phyloP scores from a whole-genome alignment of 1,139 yeast genomes.

The Debaryomycetaceae sp. region DNA sequence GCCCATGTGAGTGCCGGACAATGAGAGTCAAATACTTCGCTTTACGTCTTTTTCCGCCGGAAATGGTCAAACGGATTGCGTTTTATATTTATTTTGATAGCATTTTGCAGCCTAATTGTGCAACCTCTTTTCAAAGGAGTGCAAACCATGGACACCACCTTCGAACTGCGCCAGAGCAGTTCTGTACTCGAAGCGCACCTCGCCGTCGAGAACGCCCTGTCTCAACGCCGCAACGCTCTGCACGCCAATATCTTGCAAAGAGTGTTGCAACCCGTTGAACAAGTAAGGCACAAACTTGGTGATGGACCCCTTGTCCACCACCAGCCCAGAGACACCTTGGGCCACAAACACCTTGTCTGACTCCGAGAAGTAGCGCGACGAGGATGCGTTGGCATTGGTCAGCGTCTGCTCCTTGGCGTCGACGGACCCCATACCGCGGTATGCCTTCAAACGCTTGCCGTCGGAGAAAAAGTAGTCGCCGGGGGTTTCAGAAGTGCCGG shows the following conservation, averaged over 20 bases:
- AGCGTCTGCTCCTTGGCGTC: slow-evolving; percentile 98
- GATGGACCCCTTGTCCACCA: slow-evolving; percentile 93
- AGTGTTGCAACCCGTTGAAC: slow-evolving; percentile 94
- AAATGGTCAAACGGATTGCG: too few relatives aligned
- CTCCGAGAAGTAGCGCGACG: slow-evolving; percentile 97
- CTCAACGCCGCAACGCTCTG: slow-evolving; percentile 62
- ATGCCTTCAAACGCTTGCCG: slow-evolving; percentile 94
- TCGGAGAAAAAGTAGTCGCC: slow-evolving; percentile 97
- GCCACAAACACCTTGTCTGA: slow-evolving; percentile 94
- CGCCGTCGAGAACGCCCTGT: slow-evolving; percentile 58
- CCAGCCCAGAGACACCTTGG: slow-evolving; percentile 98
- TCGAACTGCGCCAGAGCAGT: slow-evolving; percentile 98
- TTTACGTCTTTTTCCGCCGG: too few relatives aligned
- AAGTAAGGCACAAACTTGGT: slow-evolving; percentile 91
- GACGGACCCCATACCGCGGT: slow-evolving; percentile 99
- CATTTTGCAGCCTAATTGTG: slow-evolving; percentile 54
- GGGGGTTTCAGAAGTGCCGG: slow-evolving; percentile 98
- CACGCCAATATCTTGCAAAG: slow-evolving; percentile 97
- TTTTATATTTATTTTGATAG: background rate
- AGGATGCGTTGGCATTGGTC: slow-evolving; percentile 89
- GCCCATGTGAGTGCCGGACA: too few relatives aligned
- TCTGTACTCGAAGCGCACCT: slow-evolving; percentile 92
- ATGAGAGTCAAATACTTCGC: too few relatives aligned
- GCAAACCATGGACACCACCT: slow-evolving; percentile 97
- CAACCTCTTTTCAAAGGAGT: slow-evolving; percentile 95